Base-by-base conservation (phyloP, 2,329 filamentous ascomycete species). In the Raffaelea albimanens region DNA sequence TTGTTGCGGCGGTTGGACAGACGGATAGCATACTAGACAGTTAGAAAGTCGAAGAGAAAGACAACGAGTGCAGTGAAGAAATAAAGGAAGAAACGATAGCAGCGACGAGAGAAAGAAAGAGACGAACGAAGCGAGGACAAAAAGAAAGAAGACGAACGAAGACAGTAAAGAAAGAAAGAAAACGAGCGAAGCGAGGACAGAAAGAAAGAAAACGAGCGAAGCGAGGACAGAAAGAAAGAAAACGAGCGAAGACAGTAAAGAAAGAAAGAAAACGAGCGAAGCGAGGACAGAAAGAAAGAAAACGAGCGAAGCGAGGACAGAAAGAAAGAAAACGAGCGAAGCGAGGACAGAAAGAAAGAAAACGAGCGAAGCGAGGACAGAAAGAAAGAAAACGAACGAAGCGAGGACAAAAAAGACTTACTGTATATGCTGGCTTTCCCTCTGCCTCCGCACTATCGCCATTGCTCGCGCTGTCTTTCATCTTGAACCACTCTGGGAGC, bases 21-120 rank as follows among this genome's bases (percentile, higher is more conserved):
- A 40, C 87, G 80, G 55, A 94, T 90, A n/a, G 86, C 87, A 64
- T 88, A 93, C 86, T 91, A 52, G 23, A 22, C n/a, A 11, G 38
- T 40, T 13, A 40, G 38, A n/a, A 11, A 19, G 38, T 13, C 3
- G n/a, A 40, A 40, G 10, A 23, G 20, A 7, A 44, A 38, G 38
- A 42, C 16, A 3, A 14, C n/a, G 21, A 25, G 2, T 25, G 8
- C 21, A 34, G 5, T 40, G 38, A 29, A n/a, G 8, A 11, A 14
- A 10, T 38, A 39, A 23, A 25, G 22, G 20, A 13, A 4, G 19
- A 43, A 22, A 44, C n/a, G n/a, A n/a, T n/a, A n/a, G n/a, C n/a
- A n/a, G n/a, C n/a, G n/a, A n/a, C n/a, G n/a, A n/a, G n/a, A n/a
- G n/a, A n/a, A n/a, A n/a, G n/a, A n/a, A n/a, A 20, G 44, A 29